Evolutionary conservation across 176 grass and related monocot genomes (phyloP).

Genomic region (Aegilops umbellulata): DNA sequence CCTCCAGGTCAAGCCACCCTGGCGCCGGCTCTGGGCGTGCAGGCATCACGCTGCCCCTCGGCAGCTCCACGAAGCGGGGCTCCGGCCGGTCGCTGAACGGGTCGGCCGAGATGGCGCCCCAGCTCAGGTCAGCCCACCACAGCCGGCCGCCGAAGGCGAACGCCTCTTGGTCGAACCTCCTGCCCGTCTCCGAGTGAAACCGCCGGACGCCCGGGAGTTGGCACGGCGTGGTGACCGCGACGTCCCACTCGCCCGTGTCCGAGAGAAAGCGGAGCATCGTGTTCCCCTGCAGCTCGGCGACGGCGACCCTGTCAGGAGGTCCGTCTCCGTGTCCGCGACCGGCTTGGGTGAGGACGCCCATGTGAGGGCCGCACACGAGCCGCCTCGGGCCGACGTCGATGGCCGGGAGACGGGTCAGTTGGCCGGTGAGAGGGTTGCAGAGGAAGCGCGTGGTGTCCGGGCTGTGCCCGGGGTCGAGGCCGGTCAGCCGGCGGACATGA

Average conservation of each 20-base stretch:
- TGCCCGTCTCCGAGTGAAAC: not conserved
- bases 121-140: not conserved
- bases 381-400: not conserved
- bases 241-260: not conserved
- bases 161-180: not conserved
- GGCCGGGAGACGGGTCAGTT: not conserved
- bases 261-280: not conserved
- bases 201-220: not conserved
- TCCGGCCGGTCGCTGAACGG: not conserved
- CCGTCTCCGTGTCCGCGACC: not conserved
- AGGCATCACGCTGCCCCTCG: not conserved
- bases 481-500: not conserved
- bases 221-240: not conserved
- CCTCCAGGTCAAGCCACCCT: not conserved
- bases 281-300: not conserved
- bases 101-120: not conserved
- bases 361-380: not conserved
- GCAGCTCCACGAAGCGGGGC: not conserved
- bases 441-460: not conserved
- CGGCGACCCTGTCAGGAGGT: not conserved
- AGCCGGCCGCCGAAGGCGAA: not conserved
- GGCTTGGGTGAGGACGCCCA: conserved; percentile 2
- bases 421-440: not conserved
- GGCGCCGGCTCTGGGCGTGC: not conserved
- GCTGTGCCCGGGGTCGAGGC: not conserved